These are phyloP conservation scores for Entophlyctis luteolus DNA, from an alignment of 192 early-diverging fungal species.

Conservation along the genomic window DNA sequence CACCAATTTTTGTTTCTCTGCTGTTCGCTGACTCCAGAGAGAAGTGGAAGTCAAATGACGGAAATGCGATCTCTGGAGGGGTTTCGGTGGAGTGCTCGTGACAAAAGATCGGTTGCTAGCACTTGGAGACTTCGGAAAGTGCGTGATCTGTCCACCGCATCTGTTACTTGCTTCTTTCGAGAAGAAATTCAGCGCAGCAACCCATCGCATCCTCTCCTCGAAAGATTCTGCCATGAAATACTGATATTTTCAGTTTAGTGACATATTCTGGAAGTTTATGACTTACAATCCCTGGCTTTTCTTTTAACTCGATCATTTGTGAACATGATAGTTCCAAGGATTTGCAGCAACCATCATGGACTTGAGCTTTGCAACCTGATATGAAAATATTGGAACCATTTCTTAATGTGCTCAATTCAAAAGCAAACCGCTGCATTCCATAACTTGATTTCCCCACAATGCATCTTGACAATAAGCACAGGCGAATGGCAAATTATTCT, in stretches of 20 bases:
- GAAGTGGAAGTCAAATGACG: no score
- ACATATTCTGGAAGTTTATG: not conserved
- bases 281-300: slow-evolving; percentile 19
- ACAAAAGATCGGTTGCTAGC: no score
- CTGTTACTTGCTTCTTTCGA: slow-evolving; percentile 31
- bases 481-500: slow-evolving; percentile 46
- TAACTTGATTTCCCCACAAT: slow-evolving; percentile 45
- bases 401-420: not conserved
- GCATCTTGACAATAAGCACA: slow-evolving; percentile 52
- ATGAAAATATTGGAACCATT: slow-evolving; percentile 2
- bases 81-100: no score
- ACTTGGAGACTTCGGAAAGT: no score
- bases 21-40: no score
- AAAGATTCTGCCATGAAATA: slow-evolving; percentile 51
- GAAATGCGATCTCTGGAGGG: no score
- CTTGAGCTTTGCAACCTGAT: slow-evolving; percentile 21
- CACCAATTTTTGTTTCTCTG: no score
- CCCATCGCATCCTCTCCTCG: slow-evolving; percentile 39
- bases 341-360: slow-evolving; percentile 15
- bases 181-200: slow-evolving; percentile 38
- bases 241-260: slow-evolving; percentile 7
- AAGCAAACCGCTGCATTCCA: slow-evolving; percentile 46
- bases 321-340: slow-evolving; percentile 40
- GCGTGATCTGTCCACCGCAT: no score
- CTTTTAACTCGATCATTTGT: slow-evolving; percentile 31